phyloP scores from a whole-genome alignment of 805 yeast species.

The Teunomyces barrocoloradensis region DNA sequence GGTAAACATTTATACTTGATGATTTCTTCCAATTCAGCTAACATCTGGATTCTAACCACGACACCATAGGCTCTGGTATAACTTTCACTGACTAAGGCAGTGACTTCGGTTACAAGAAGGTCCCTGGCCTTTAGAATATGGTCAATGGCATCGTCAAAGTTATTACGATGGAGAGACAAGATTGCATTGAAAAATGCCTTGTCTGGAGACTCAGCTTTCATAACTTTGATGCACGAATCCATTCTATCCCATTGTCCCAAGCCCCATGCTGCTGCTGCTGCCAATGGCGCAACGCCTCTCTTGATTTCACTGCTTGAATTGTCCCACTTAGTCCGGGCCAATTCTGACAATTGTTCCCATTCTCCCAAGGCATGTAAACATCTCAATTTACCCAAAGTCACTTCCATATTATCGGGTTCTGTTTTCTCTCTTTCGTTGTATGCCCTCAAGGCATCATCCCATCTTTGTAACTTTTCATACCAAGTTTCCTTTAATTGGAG shows the following conservation, averaged over 20 bases:
- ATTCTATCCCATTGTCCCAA: slow-evolving; percentile 94
- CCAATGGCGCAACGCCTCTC: slow-evolving; percentile 89
- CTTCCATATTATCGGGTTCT: slow-evolving; percentile 73
- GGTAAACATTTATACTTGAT: slow-evolving; percentile 84
- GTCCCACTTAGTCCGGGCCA: slow-evolving; percentile 86
- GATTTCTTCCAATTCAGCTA: slow-evolving; percentile 94
- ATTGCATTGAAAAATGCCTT: slow-evolving; percentile 94
- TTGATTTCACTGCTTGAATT: slow-evolving; percentile 67
- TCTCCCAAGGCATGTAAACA: slow-evolving; percentile 98
- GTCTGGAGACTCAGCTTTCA: slow-evolving; percentile 92
- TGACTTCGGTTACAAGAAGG: slow-evolving; percentile 84
- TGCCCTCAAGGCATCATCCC: slow-evolving; percentile 97
- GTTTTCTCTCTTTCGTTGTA: slow-evolving; percentile 72
- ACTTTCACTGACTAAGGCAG: slow-evolving; percentile 92
- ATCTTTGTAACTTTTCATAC: slow-evolving; percentile 94
- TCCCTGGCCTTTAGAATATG: slow-evolving; percentile 87
- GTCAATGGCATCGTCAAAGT: slow-evolving; percentile 73
- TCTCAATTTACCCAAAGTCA: slow-evolving; percentile 96
- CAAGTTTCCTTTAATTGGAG: slow-evolving; percentile 93
- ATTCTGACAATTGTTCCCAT: slow-evolving; percentile 87
- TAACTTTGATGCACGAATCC: slow-evolving; percentile 85
- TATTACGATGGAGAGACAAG: slow-evolving; percentile 77
- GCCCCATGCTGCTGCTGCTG: slow-evolving; percentile 99
- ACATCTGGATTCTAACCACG: slow-evolving; percentile 94
- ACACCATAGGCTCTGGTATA: slow-evolving; percentile 96